These are phyloP conservation scores for Sugiyamaella smithiae DNA, from an alignment of 805 yeast genomes.

Conservation along the genomic window DNA sequence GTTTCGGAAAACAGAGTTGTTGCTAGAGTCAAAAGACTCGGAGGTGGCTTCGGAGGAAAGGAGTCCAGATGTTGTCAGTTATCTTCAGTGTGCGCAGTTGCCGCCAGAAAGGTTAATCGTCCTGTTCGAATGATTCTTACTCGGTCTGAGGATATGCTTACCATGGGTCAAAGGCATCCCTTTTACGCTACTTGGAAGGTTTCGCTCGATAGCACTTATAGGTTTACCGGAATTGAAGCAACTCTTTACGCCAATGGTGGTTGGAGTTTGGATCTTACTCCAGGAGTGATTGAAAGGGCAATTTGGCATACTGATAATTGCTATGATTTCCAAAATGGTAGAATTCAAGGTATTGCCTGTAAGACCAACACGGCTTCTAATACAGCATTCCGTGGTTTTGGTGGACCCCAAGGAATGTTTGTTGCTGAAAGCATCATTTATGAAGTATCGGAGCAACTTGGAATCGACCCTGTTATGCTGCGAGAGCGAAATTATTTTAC, in stretches of 20 bases:
- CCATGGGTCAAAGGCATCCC: slow-evolving; percentile 49
- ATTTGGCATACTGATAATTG: slow-evolving; percentile 44
- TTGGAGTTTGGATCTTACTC: slow-evolving; percentile 47
- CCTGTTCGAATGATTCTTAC: slow-evolving; percentile 44
- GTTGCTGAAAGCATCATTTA: slow-evolving; percentile 42
- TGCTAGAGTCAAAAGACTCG: slow-evolving; percentile 42
- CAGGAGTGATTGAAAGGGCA: slow-evolving; percentile 50
- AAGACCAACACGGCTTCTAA: slow-evolving; percentile 47
- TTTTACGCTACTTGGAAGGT: slow-evolving; percentile 44
- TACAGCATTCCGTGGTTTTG: slow-evolving; percentile 50
- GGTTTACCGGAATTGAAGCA: slow-evolving; percentile 41
- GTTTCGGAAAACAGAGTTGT: slow-evolving; percentile 44
- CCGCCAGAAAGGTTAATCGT: slow-evolving; percentile 42
- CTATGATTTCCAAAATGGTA: slow-evolving; percentile 43
- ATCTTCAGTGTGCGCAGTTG: slow-evolving; percentile 41
- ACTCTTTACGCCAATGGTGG: slow-evolving; percentile 47
- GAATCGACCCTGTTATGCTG: slow-evolving; percentile 40
- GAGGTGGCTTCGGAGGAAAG: slow-evolving; percentile 53
- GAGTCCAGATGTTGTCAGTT: slow-evolving; percentile 43
- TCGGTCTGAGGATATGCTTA: slow-evolving; percentile 46
- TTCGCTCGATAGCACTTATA: slow-evolving; percentile 41
- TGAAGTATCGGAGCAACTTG: slow-evolving; percentile 41
- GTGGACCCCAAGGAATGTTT: slow-evolving; percentile 51
- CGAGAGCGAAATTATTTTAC: slow-evolving; percentile 40
- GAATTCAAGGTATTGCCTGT: slow-evolving; percentile 40